phyloP scores from a whole-genome alignment of 768 basidiomycete species.

The Brasilioporus rufonigricans region DNA sequence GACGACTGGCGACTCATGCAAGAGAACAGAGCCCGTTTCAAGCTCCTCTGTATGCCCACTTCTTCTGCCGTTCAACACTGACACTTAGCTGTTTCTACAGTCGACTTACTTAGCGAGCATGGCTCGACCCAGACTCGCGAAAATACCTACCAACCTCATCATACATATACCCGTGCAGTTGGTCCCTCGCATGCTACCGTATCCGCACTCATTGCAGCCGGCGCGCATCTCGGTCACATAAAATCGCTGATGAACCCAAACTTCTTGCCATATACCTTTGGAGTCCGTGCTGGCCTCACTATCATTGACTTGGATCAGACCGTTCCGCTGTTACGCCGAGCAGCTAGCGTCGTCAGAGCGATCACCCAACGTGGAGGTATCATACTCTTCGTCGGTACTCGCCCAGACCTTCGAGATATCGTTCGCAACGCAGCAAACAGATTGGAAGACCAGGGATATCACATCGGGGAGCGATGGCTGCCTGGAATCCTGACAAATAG shows the following conservation, averaged over 20 bases:
- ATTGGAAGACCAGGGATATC: conserved; percentile 76
- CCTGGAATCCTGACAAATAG: conserved; percentile 95
- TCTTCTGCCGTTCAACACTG: conserved; percentile 5
- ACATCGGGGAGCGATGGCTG: conserved; percentile 87
- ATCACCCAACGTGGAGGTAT: conserved; percentile 79
- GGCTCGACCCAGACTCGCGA: conserved; percentile 75
- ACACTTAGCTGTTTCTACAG: conserved; percentile 36
- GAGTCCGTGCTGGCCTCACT: conserved; percentile 83
- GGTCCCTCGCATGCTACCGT: conserved; percentile 66
- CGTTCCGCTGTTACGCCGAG: conserved; percentile 85
- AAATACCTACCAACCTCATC: conserved; percentile 71
- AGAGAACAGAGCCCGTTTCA: conserved; percentile 51
- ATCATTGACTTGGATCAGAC: conserved; percentile 96
- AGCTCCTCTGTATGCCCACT: conserved; percentile 49
- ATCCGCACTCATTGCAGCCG: conserved; percentile 87
- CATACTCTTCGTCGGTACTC: conserved; percentile 88
- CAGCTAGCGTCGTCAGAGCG: conserved; percentile 82
- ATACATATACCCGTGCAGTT: conserved; percentile 61
- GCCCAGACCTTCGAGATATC: conserved; percentile 69
- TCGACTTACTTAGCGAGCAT: conserved; percentile 59
- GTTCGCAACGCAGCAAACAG: conserved; percentile 79
- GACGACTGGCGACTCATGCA: conserved; percentile 70
- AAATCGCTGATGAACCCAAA: conserved; percentile 82
- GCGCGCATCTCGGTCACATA: conserved; percentile 92
- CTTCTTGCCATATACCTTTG: conserved; percentile 91